Evolutionary conservation across 257 asterid species (phyloP), one percentile per base, ranked within the genome.

Genomic region (Avicennia marina): DNA sequence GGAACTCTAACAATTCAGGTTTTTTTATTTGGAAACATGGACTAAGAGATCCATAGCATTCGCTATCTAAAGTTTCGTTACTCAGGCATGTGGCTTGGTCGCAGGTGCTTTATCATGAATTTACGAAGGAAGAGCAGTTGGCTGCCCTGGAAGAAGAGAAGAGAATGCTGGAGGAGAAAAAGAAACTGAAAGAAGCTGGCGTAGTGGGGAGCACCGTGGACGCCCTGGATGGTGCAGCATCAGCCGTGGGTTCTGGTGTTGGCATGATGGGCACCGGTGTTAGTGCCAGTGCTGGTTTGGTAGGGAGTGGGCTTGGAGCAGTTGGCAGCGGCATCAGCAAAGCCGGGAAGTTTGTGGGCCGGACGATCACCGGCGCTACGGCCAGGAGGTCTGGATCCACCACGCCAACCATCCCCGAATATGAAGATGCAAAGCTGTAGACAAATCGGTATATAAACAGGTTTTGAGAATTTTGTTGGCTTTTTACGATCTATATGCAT

Each of bases 111-210:
- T 89, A 88, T 64, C 84, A 88, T 34, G 87, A 80, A 61, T 93
- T 88, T 46, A 73, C 59, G 78, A 80, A 86, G 71, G 73, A 88
- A 77, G 97, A 88, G 71, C 95, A 84, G 72, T 17, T 69, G 22
- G 75, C 59, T 57, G 98, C 95, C 54, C 81, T 81, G 40, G 95
- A 93, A 59, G 98, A 80, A 70, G 98, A 88, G 82, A 88, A 88
- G 77, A 63, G 40, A 61, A 66, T 78, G 45, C 31, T 88, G 15
- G 98, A 91, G 80, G 78, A 74, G 38, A 75, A 90, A 53, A 79
- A 89, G 80, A 93, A 69, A 62, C 80, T 93, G 48, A 89, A 82
- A 74, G 96, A 80, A 66, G 88, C 72, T 10, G 99, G 99, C n/a
- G 84, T 79, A 16, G 69, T 93, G 0, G 86, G 76, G 43, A 93